A percentile compares a stretch with the other conserved stretches of the same genome.
Conservation (phyloP, 305 asterid species). For the Fraxinus xanthoxyloides region DNA sequence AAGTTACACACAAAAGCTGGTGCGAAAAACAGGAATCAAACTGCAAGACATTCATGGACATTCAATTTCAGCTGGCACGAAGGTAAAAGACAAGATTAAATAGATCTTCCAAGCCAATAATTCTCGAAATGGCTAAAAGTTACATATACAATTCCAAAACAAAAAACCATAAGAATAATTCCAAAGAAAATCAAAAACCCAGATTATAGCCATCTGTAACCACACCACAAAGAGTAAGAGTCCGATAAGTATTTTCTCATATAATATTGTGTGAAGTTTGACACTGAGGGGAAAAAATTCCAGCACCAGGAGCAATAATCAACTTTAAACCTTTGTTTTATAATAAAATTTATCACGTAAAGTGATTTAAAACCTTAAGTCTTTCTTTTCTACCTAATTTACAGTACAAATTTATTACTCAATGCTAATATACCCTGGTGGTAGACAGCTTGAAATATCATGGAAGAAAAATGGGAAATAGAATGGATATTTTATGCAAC, state of each 20-base stretch:
- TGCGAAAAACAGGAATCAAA: background rate
- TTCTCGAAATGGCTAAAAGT: background rate
- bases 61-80: background rate
- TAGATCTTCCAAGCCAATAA: background rate
- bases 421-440: background rate
- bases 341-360: background rate
- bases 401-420: background rate
- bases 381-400: background rate
- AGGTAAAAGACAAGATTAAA: background rate
- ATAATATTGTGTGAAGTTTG: background rate
- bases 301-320: background rate
- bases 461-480: background rate
- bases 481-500: slow-evolving; percentile 10
- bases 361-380: background rate
- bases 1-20: background rate
- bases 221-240: background rate
- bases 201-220: background rate
- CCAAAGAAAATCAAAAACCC: background rate
- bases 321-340: background rate
- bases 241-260: background rate
- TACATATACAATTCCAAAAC: background rate
- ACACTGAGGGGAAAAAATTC: background rate
- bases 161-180: background rate
- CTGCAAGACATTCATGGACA: background rate
- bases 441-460: background rate